Percentiles rank a stretch among this genome's conserved stretches.
phyloP scores from a whole-genome alignment of 192 early-diverging fungal species.

The Coemansia pectinata region DNA sequence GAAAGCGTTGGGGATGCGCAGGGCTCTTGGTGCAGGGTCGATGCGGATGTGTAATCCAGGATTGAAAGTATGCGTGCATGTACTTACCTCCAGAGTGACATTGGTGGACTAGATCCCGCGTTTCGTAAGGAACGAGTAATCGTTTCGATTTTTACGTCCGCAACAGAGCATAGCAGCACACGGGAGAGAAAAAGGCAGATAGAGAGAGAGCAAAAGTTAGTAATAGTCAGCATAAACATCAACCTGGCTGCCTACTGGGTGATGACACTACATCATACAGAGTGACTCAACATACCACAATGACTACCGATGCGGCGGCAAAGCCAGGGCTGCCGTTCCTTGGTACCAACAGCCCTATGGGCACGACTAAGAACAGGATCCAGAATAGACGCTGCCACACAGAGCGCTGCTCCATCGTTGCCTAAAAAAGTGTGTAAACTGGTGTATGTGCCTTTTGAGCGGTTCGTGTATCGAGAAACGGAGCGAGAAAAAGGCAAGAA shows the following conservation, averaged over 20 bases:
- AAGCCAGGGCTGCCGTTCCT: slow-evolving; percentile 9
- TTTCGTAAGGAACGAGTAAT: not conserved
- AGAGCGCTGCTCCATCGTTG: not conserved
- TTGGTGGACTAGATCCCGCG: slow-evolving; percentile 38
- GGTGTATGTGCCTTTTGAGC: slow-evolving; percentile 1
- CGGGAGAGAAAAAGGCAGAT: not conserved
- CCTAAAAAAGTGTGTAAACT: not conserved
- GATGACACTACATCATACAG: not conserved
- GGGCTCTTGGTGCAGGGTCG: not conserved
- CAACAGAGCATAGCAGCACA: not conserved
- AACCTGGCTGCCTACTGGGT: not conserved
- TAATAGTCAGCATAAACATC: not conserved
- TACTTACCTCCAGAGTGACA: slow-evolving; percentile 46
- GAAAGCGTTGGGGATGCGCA: not conserved
- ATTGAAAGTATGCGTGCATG: not conserved
- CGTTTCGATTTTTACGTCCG: not conserved
- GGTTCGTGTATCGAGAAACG: not conserved
- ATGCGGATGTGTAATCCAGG: slow-evolving; percentile 2
- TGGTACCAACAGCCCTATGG: slow-evolving; percentile 14
- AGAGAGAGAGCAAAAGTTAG: not conserved
- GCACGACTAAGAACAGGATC: slow-evolving; percentile 23
- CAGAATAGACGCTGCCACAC: not conserved
- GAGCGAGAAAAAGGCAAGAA: not conserved
- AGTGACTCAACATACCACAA: slow-evolving; percentile 24
- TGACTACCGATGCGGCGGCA: slow-evolving; percentile 32